Conservation (phyloP, 139 green algal genomes). For the Asterochloris sp. region DNA sequence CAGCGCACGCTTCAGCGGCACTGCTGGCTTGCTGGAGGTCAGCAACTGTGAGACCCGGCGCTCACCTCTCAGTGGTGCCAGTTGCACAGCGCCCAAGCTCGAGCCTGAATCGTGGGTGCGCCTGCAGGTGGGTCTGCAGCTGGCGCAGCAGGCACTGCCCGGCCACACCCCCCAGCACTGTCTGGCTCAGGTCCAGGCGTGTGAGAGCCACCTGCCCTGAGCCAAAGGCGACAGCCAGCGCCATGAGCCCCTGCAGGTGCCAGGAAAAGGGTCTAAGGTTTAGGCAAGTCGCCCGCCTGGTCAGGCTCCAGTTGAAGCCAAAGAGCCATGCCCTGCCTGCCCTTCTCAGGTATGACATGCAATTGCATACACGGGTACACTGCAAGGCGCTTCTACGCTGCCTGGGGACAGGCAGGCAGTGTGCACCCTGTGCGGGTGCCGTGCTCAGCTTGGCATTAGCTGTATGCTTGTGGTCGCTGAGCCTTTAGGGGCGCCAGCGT, state of each 20-base stretch:
- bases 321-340: neutral
- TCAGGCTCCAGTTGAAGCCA: neutral
- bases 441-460: no score
- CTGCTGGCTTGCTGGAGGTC: neutral
- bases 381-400: neutral
- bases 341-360: no score
- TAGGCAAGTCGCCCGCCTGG: neutral
- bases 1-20: neutral
- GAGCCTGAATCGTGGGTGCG: neutral
- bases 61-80: constrained; percentile 11
- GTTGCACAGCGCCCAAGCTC: neutral
- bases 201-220: neutral
- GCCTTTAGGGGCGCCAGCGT: no score
- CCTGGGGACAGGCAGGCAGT: no score
- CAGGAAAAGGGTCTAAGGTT: no score
- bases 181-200: constrained; percentile 1
- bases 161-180: constrained; percentile 1
- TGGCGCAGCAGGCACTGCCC: constrained; percentile 9
- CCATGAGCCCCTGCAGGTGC: neutral
- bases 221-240: constrained; percentile 1
- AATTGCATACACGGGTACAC: neutral
- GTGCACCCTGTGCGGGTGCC: no score
- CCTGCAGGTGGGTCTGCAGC: neutral
- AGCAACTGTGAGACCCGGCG: no score
- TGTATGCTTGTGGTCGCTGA: no score